Percentiles rank a stretch among this genome's conserved stretches.
Evolutionary conservation across 1,139 yeast genomes (phyloP).

Genomic region (Geotrichum candidum): DNA sequence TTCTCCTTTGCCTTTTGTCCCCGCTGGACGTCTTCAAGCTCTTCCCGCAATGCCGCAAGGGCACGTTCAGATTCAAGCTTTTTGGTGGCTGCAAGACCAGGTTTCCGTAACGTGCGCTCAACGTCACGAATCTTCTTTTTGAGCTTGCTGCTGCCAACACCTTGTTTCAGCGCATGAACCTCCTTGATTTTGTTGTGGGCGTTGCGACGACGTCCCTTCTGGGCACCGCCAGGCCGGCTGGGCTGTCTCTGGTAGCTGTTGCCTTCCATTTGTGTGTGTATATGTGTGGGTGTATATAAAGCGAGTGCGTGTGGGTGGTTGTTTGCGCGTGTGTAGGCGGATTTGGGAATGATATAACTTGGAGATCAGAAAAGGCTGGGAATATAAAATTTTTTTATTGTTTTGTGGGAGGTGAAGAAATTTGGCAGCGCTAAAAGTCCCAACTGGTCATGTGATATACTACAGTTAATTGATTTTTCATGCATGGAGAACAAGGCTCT

Average conservation of each 20-base stretch:
- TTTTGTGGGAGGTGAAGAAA: no score
- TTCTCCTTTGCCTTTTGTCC: conserved; percentile 50
- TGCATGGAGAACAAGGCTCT: no score
- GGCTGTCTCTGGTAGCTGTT: not conserved
- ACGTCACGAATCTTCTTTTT: conserved; percentile 85
- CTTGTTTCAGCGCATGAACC: conserved; percentile 13
- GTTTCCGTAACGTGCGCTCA: conserved; percentile 51
- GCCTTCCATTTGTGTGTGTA: not conserved
- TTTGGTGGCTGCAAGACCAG: conserved; percentile 61
- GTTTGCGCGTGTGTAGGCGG: no score
- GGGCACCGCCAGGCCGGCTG: not conserved
- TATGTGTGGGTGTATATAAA: not conserved
- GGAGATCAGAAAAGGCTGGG: no score
- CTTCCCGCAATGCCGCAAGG: conserved; percentile 61
- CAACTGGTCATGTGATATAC: no score
- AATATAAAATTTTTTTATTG: no score
- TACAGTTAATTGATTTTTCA: no score
- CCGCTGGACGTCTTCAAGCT: conserved; percentile 51
- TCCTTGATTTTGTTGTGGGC: conserved; percentile 4
- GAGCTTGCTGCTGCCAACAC: conserved; percentile 33
- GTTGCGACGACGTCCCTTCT: not conserved
- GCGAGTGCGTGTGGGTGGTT: not conserved
- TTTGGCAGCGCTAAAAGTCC: no score
- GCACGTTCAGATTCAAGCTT: conserved; percentile 83
- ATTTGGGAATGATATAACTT: no score